Percentiles rank a stretch among this genome's conserved stretches.
phyloP scores from a whole-genome alignment of 495 filamentous ascomycete genomes.

The Hypomontagnella monticulosa region DNA sequence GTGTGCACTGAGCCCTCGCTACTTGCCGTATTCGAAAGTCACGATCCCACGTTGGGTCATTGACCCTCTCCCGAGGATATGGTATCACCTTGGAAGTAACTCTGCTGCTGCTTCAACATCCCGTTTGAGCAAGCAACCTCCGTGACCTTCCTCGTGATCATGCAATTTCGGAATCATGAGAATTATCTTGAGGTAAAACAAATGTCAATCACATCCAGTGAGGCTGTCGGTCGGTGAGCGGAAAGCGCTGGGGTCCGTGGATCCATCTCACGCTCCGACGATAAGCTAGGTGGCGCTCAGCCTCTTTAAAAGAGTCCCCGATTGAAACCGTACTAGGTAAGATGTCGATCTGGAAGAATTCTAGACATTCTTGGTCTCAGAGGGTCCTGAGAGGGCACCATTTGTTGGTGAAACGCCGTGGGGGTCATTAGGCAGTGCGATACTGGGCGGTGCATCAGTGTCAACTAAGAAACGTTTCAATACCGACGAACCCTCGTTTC shows the following conservation, averaged over 20 bases:
- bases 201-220: conserved; percentile 10
- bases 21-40: conserved; percentile 32
- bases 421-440: conserved; percentile 34
- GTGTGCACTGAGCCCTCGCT: conserved; percentile 7
- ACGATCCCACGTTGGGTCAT: conserved; percentile 18
- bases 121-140: conserved; percentile 31
- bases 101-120: conserved; percentile 20
- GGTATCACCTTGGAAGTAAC: conserved; percentile 30
- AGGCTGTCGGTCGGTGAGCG: conserved; percentile 17
- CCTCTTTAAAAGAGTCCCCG: conserved; percentile 18
- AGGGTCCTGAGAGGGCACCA: conserved; percentile 23
- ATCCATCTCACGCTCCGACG: conserved; percentile 27
- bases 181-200: conserved; percentile 12
- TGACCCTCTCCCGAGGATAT: conserved; percentile 29
- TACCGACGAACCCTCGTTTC: conserved; percentile 16
- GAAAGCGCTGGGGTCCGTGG: conserved; percentile 2
- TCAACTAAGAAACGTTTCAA: conserved; percentile 30
- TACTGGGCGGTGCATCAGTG: conserved; percentile 21
- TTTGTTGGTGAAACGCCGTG: conserved; percentile 34
- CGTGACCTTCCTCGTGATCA: neutral
- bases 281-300: conserved; percentile 25
- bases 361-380: conserved; percentile 38
- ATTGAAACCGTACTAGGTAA: conserved; percentile 22
- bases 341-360: conserved; percentile 43
- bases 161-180: conserved; percentile 16